Evolutionary conservation across 495 filamentous ascomycete genomes (phyloP), one percentile per base, ranked within the genome.

Genomic region (Trichoderma gamsii): DNA sequence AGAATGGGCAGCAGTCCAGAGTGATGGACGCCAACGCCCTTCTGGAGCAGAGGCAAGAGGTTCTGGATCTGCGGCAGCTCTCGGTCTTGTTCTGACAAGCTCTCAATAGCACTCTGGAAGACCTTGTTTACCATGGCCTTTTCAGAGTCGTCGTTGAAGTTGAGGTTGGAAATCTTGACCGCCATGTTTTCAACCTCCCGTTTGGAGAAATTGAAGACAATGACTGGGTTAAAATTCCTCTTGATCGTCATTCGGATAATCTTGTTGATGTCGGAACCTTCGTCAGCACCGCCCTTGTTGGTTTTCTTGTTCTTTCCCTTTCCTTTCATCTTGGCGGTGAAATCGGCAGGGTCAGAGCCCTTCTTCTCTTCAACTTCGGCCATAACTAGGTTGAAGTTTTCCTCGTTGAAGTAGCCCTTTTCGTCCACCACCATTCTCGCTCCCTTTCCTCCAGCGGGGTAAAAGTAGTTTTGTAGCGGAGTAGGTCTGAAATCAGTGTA

Each of bases 121-220:
- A 99, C 95, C 72, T 95, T 96, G 64, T 85, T 82, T 2, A 99
- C 95, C 93, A 98, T 95, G 15, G 85, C 88, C 77, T 96, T 96
- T 77, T 99, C 96, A 0, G 91, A 90, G n/a, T 94, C 91, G 69
- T 96, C 90, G 80, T 99, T 99, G 85, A 98, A 99, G n/a, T 92
- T 87, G 74, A 97, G 82, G 66, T 84, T 82, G 68, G 87, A 93
- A 81, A 96, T 91, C 71, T 92, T 84, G 52, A 99, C 79, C 23
- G 95, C 95, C 73, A 90, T 85, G 63, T 84, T 83, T 79, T 99
- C 95, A 75, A 93, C 97, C 69, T 97, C 92, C 65, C 95, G 86
- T 82, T 99, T 99, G 83, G 92, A 97, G 83, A 99, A 99, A 76
- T 91, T 97, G 85, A 99, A 99, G 51, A 99, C 93, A 73, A 99